Base-by-base conservation (phyloP, 345 rosid species). In the Excoecaria agallocha region DNA sequence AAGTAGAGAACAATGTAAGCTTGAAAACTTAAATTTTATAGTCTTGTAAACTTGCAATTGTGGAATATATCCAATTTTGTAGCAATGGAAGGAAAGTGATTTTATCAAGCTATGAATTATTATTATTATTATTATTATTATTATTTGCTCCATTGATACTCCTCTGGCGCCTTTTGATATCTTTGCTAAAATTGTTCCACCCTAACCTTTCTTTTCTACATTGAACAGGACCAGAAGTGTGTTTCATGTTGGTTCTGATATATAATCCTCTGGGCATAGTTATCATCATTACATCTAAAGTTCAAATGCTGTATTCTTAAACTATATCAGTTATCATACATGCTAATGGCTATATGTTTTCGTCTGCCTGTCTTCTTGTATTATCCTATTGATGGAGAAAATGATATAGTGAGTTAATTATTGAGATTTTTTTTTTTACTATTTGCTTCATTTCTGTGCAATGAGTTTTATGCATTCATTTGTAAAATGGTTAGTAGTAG, bases 1-100 rank as follows among this genome's bases (percentile, higher is more conserved):
- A 50, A 24, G 71, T 49, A 25, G 20, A 25, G 20, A 30, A 68
- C 56, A 68, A 66, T 66, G 70, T 8, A 13, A 66, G 45, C 37
- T 46, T 12, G 7, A 68, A 20, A 39, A 4, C 13, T 64, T 11
- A 7, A 7, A 50, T 66, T 66, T 20, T 66, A 45, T 24, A 22
- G 24, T 48, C 39, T 22, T 67, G 11, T 20, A 67, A 30, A 30
- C 30, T 30, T 30, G 30, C 30, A 30, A 30, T 30, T 30, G 30
- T 30, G 30, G 30, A 30, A 25, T 46, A 67, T 25, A 7, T 35
- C 37, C 3, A 8, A 68, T 68, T 43, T 13, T 68, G 57, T 68
- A 49, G 43, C 20, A 49, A 15, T 13, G 25, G 62, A 12, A 46
- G 49, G 35, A 66, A 20, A 3, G 24, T 7, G 30, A 54, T 66